Percentiles rank a stretch among this genome's conserved stretches.
Conservation (phyloP, 2,329 filamentous ascomycete genomes). For the Diatrype stigma region DNA sequence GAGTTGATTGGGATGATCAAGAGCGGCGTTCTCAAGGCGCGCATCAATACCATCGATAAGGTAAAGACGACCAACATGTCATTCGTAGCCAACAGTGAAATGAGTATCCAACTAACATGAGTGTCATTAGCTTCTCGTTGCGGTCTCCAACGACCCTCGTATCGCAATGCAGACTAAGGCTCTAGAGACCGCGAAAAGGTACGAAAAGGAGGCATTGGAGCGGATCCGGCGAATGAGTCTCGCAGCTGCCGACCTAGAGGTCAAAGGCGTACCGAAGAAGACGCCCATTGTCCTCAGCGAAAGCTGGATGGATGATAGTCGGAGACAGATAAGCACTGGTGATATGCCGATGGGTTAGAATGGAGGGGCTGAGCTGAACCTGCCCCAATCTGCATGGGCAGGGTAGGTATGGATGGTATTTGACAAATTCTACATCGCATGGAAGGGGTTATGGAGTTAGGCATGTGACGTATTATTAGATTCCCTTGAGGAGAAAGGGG, state of each 20-base stretch:
- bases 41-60: constrained; percentile 79
- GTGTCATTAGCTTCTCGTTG: constrained; percentile 60
- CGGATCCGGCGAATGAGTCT: constrained; percentile 76
- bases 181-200: constrained; percentile 63
- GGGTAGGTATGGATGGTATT: neutral
- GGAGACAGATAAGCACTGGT: constrained; percentile 6
- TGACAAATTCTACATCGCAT: neutral
- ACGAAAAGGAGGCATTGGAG: constrained; percentile 71
- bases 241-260: constrained; percentile 69
- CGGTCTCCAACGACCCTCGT: constrained; percentile 63
- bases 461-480: neutral
- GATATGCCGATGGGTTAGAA: constrained; percentile 11
- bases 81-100: neutral
- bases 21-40: constrained; percentile 64
- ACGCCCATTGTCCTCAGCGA: constrained; percentile 20
- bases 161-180: constrained; percentile 66
- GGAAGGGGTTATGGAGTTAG: constrained; percentile 3
- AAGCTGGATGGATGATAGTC: constrained; percentile 17
- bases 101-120: constrained; percentile 15
- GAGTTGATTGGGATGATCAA: constrained; percentile 80
- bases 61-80: constrained; percentile 33
- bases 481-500: neutral
- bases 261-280: constrained; percentile 38
- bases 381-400: too few relatives aligned
- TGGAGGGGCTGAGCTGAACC: neutral